Base-by-base conservation (phyloP, 2,329 filamentous ascomycete genomes). In the Colletotrichum magnum region DNA sequence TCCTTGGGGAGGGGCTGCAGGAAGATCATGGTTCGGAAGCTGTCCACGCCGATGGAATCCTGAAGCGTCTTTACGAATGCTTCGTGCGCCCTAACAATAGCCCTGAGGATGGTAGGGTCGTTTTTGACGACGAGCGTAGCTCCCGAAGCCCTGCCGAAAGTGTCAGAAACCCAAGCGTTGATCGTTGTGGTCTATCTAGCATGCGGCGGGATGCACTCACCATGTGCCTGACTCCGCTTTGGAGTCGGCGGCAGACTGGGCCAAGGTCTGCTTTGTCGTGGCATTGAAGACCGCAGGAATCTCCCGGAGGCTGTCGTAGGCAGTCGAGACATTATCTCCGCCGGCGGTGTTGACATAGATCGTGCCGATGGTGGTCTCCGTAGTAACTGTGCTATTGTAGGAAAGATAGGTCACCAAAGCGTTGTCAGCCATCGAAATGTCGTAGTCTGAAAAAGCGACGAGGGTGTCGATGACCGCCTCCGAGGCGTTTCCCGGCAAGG, bases 1-100 rank as follows among this genome's bases (percentile, higher is more conserved):
- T 77, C 75, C 43, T 75, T 72, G 2, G 81, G 66, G 41, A 84
- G 77, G 6, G 82, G 79, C 68, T 85, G 83, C 63, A 80, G 78
- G 21, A 77, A 73, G 2, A 80, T 58, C 43, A 72, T 74, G 0
- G 78, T 72, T 6, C 62, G 58, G 4, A 76, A 52, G 5, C 45
- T 48, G 4, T 28, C 58, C 12, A 45, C 58, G 2, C 59, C 59
- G 39, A 62, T 71, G 2, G 72, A 70, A 1, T 39, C 62, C 2
- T 59, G 68, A 2, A 78, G 68, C 7, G 58, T 41, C 0, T 50
- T 26, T 9, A 74, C 67, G 36, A 70, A 67, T 6, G 60, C 64
- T 36, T 78, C 72, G 53, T 71, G 78, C 13, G 76, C 59, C 13
- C 72, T 39, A 1, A 76, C 66, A 3, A 77, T 71, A 24, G 77